phyloP scores from a whole-genome alignment of 2,329 filamentous ascomycete species.

The Magnaporthiopsis poae region DNA sequence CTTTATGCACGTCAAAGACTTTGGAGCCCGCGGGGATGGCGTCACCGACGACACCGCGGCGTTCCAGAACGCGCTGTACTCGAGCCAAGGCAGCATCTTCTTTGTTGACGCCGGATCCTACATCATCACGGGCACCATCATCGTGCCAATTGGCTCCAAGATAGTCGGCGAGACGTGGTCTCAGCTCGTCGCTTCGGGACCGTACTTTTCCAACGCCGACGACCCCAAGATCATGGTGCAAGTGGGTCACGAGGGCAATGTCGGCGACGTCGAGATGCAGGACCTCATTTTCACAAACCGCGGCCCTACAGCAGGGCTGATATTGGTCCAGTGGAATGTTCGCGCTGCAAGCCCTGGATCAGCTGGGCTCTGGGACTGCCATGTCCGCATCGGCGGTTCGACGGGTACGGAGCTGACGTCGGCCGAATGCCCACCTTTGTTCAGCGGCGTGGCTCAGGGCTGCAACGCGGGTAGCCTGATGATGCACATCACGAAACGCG shows the following conservation, averaged over 20 bases:
- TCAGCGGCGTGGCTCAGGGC: conserved; percentile 34
- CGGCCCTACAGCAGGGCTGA: conserved; percentile 51
- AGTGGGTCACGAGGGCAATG: conserved; percentile 49
- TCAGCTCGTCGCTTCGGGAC: conserved; percentile 51
- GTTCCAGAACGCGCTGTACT: conserved; percentile 36
- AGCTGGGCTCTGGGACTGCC: conserved; percentile 59
- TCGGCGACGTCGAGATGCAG: conserved; percentile 55
- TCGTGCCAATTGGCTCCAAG: conserved; percentile 48
- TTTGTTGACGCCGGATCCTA: conserved; percentile 15
- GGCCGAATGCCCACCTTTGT: conserved; percentile 48
- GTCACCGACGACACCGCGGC: conserved; percentile 27
- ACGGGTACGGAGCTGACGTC: conserved; percentile 56
- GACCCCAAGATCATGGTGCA: conserved; percentile 56
- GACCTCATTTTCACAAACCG: conserved; percentile 48
- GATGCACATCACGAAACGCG: conserved; percentile 30
- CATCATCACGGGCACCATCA: conserved; percentile 38
- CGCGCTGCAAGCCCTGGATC: conserved; percentile 42
- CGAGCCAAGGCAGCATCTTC: conserved; percentile 25
- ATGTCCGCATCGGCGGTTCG: conserved; percentile 60
- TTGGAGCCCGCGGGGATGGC: conserved; percentile 28
- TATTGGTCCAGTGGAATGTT: conserved; percentile 65
- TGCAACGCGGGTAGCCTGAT: conserved; percentile 24
- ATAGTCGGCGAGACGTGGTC: conserved; percentile 65
- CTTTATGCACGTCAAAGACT: conserved; percentile 13
- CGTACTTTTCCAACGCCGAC: conserved; percentile 34